Evolutionary conservation across 805 yeast species (phyloP), one percentile per base, ranked within the genome.

Genomic region (Ogataea angusta): DNA sequence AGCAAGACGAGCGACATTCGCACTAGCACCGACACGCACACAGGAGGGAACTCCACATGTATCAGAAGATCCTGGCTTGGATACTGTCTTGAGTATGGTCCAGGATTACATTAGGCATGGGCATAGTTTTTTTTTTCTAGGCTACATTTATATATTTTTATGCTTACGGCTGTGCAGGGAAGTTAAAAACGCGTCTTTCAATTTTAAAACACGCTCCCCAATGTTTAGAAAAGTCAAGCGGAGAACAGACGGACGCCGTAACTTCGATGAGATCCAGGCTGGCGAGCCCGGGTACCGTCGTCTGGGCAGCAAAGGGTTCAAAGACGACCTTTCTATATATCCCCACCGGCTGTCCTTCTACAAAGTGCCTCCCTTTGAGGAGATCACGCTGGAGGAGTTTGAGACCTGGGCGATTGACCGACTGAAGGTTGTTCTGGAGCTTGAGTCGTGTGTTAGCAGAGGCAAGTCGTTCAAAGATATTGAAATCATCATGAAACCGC

Each of bases 401-500:
- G 99, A 93, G 64, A 72, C 73, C 4, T 93, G 97, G 96, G 98
- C 98, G 4, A 82, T 93, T 40, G 98, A 91, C 56, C 68, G 99
- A 45, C 70, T 91, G 47, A 80, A 83, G 56, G 77, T 93, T 7
- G 69, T 93, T 43, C 75, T 89, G 40, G 96, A 88, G 57, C 82
- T 93, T 36, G 97, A 91, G 55, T 75, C 87, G 1, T 77, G 85
- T 48, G 55, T 73, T 30, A 78, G 82, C 17, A 72, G 95, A 51
- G 80, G 81, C 45, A 78, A 80, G 53, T 61, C 74, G 1, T 57
- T 75, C 34, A 76, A 75, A 49, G 96, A 89, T 42, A 76, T 78
- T 25, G 91, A 83, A 51, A 56, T 66, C 8, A 66, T 75, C 3
- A 67, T 91, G 50, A 78, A 76, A 49, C 93, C 95, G 1, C 61